These are phyloP conservation scores for Lactarius deliciosus DNA, from an alignment of 768 basidiomycete genomes.

Conservation along the genomic window DNA sequence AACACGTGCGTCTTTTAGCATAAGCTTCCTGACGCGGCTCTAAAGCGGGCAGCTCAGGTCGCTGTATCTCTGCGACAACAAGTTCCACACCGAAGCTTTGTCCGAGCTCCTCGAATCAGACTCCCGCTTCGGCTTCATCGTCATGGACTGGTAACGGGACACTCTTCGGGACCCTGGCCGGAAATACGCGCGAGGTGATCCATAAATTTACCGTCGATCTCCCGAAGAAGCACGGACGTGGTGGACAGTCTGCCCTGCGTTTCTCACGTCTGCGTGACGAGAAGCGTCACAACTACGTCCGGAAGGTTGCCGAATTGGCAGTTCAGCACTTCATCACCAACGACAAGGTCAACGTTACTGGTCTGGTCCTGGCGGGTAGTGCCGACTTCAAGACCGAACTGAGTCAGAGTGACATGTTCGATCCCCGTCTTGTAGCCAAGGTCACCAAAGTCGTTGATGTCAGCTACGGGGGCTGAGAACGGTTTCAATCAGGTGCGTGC, in stretches of 20 bases:
- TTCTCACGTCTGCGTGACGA: constrained; percentile 99
- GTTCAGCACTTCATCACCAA: constrained; percentile 98
- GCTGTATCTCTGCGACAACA: constrained; percentile 98
- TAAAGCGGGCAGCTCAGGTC: constrained; percentile 53
- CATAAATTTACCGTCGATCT: constrained; percentile 99
- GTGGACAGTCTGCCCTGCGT: constrained; percentile 99
- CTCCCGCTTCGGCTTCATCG: constrained; percentile 97
- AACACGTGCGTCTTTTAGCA: constrained; percentile 70
- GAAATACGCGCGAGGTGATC: constrained; percentile 94
- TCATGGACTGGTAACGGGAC: constrained; percentile 99
- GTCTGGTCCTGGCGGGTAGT: constrained; percentile 92
- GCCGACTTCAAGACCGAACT: constrained; percentile 99
- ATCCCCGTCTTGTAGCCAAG: constrained; percentile 82
- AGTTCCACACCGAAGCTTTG: constrained; percentile 98
- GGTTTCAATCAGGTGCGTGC: constrained; percentile 93
- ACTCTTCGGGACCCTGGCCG: constrained; percentile 92
- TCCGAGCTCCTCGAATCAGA: constrained; percentile 97
- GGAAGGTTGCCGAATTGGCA: constrained; percentile 95
- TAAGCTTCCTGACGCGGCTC: background rate
- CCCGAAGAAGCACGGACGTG: constrained; percentile 99
- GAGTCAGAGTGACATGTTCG: constrained; percentile 95
- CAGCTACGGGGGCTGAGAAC: constrained; percentile 96
- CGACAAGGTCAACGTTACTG: constrained; percentile 98
- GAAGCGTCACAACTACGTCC: constrained; percentile 99
- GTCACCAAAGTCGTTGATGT: constrained; percentile 98